Evolutionary conservation across 2,329 filamentous ascomycete species (phyloP), one percentile per base, ranked within the genome.

Genomic region (Tolypocladium ovalisporum): DNA sequence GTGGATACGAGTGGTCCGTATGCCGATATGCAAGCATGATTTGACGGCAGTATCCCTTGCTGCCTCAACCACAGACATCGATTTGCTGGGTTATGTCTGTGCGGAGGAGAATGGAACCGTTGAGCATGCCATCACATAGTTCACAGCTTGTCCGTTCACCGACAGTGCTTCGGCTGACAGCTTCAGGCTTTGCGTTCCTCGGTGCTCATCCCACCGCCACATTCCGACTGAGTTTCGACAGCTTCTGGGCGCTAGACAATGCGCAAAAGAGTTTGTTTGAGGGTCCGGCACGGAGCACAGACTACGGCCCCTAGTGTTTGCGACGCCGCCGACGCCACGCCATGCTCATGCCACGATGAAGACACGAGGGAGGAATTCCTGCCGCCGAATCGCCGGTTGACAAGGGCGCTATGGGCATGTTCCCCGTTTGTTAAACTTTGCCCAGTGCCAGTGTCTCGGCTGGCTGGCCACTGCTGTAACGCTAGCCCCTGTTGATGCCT

Each of bases 371-470:
- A 32, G 7, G 27, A 27, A 49, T 49, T 32, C 47, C 47, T 12
- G 7, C 17, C 29, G 29, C 39, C 40, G 52, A 53, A 42, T 57
- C 55, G 54, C 35, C 54, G 39, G 40, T 42, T 44, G 42, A 57
- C 39, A 49, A 47, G 8, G 44, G 27, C 17, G 29, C 19, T n/a
- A 24, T 32, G 29, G 47, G 47, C 47, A 34, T 36, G 40, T 54
- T 52, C 55, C 55, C 57, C 52, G 54, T 53, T 51, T 59, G 57
- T 58, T 61, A 55, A 27, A 54, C n/a, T 56, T 57, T 57, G 40
- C 54, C 54, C 55, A 24, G 54, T 52, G 53, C 56, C 54, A 58
- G 17, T 60, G 58, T 61, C 60, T 61, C 60, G 56, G 56, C 57
- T 56, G 51, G 44, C 10, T 35, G n/a, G 47, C 37, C 54, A 27